Percentiles rank a stretch among this genome's conserved stretches.
These are phyloP conservation scores for Crepidotus sp. DNA, from an alignment of 1,284 basidiomycete species.

Conservation along the genomic window DNA sequence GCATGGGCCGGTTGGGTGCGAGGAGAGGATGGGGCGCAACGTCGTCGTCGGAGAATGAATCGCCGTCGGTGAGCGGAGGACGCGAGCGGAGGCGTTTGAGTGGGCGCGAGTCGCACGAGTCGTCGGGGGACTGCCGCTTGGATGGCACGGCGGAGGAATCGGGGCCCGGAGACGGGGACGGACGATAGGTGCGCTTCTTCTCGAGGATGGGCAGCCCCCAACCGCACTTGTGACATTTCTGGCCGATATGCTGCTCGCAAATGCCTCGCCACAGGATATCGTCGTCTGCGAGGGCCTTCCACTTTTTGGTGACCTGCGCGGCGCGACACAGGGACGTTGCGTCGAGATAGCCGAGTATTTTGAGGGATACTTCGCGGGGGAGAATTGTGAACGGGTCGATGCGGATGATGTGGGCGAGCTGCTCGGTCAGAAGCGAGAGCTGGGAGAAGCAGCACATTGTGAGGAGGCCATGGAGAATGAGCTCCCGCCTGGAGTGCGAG, in stretches of 20 bases:
- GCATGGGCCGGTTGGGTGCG: conserved; percentile 9
- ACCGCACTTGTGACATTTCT: conserved; percentile 95
- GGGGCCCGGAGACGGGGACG: conserved; percentile 27
- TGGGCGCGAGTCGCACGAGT: conserved; percentile 26
- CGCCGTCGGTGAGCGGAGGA: conserved; percentile 14
- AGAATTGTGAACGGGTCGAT: conserved; percentile 92
- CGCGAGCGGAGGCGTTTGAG: conserved; percentile 46
- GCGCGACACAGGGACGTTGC: conserved; percentile 93
- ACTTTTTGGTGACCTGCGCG: conserved; percentile 84
- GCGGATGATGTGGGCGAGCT: conserved; percentile 85
- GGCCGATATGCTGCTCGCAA: conserved; percentile 98
- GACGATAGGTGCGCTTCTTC: conserved; percentile 45
- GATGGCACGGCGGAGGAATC: conserved; percentile 19
- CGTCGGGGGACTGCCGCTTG: conserved; percentile 24
- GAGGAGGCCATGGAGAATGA: conserved; percentile 93
- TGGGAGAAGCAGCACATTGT: conserved; percentile 99
- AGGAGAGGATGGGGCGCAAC: conserved; percentile 25
- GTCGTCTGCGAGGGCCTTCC: conserved; percentile 91
- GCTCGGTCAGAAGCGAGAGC: conserved; percentile 92
- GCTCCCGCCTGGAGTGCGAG: conserved; percentile 79
- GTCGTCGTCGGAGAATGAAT: conserved; percentile 14
- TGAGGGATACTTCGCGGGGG: conserved; percentile 86
- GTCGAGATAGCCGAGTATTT: conserved; percentile 88
- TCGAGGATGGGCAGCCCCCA: conserved; percentile 95
- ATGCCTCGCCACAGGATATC: conserved; percentile 94